Evolutionary conservation across 495 filamentous ascomycete genomes (phyloP), one percentile per base, ranked within the genome.

Genomic region (Podospora comata): DNA sequence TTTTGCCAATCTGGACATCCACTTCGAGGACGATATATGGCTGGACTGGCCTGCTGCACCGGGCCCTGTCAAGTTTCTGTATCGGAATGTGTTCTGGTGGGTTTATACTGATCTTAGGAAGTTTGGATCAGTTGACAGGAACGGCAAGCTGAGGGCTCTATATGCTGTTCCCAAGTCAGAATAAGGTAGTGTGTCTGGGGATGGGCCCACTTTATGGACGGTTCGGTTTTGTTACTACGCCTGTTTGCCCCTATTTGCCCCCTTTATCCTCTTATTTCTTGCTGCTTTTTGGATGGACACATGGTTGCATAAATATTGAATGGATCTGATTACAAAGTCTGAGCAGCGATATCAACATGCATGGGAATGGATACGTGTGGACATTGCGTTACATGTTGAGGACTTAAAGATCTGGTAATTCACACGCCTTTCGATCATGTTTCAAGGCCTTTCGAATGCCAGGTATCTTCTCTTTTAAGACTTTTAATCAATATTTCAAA

Each of bases 1-100:
- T 3, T 76, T 80, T 66, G 79, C 79, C 16, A 78, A 77, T n/a
- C 75, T 85, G 76, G 79, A 85, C 71, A 56, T 78, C 7, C 76
- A 76, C 2, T 83, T 79, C 68, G 79, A 81, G 58, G 70, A 66
- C 11, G 78, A 69, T 9, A 67, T 75, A 39, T 79, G 78, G 70
- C 68, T 19, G 2, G 58, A 71, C 48, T 81, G 74, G 59, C 79
- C 79, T 1, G 72, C 76, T 1, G 77, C 76, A 1, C 75, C 79
- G 0, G 73, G 23, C 0, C 53, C 68, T 9, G 65, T 76, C 32
- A 75, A 72, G 72, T 39, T 74, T 13, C 20, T 79, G 0, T 48
- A 71, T 7, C 61, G 66, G 19, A 62, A 66, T 26, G 32, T 80
- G 9, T 69, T 70, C 19, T 76, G 75, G 71, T 72, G 65, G 65